A percentile compares a stretch with the other conserved stretches of the same genome.
Conservation (phyloP, 495 filamentous ascomycete species). For the Hypoxylon rickii region DNA sequence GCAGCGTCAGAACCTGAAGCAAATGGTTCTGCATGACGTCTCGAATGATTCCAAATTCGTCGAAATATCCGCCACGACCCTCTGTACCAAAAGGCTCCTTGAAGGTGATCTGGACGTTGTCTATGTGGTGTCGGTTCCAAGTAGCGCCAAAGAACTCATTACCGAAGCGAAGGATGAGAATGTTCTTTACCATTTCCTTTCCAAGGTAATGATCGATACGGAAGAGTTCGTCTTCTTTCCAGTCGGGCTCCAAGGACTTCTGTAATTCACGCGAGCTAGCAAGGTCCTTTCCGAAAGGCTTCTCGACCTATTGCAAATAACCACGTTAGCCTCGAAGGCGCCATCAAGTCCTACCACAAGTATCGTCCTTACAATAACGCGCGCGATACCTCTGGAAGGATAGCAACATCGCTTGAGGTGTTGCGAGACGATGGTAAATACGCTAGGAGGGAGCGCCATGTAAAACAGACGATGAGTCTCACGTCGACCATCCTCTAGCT, state of each 20-base stretch:
- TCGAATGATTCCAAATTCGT: slow-evolving; percentile 99
- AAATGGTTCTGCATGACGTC: slow-evolving; percentile 99
- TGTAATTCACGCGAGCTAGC: slow-evolving; percentile 92
- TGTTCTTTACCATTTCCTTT: slow-evolving; percentile 99
- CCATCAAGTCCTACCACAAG: neutral
- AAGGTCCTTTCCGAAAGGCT: slow-evolving; percentile 98
- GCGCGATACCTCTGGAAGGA: slow-evolving; percentile 82
- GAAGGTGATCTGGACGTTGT: slow-evolving; percentile 98
- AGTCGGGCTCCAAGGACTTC: slow-evolving; percentile 93
- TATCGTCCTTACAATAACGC: slow-evolving; percentile 76
- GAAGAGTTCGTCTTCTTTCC: slow-evolving; percentile 99
- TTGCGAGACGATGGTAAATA: slow-evolving; percentile 96
- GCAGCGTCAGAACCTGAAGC: slow-evolving; percentile 91
- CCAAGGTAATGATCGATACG: slow-evolving; percentile 99
- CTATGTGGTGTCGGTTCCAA: slow-evolving; percentile 99
- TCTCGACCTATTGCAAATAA: slow-evolving; percentile 75
- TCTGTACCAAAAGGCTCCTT: slow-evolving; percentile 99
- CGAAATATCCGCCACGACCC: slow-evolving; percentile 97
- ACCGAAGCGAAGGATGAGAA: slow-evolving; percentile 95
- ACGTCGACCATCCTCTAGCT: slow-evolving; percentile 78
- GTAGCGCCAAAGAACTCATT: slow-evolving; percentile 99
- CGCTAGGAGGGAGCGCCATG: slow-evolving; percentile 97
- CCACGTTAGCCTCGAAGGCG: slow-evolving; percentile 9
- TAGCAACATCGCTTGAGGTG: slow-evolving; percentile 98
- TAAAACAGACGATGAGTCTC: slow-evolving; percentile 96